Percentiles rank a stretch among this genome's conserved stretches.
Conservation (phyloP, 176 grass and related monocot genomes). For the Thalia dealbata region DNA sequence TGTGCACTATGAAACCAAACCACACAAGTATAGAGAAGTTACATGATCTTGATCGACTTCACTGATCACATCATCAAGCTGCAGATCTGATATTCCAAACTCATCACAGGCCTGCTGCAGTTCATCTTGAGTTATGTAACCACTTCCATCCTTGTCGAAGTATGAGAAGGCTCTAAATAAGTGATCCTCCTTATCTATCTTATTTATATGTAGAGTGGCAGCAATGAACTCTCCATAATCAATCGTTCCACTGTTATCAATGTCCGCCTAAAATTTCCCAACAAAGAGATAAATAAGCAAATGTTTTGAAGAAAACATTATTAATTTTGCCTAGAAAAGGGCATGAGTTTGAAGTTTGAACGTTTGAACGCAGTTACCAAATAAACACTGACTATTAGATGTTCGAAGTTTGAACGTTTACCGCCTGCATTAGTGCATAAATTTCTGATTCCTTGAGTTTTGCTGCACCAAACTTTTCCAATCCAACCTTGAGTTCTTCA, state of each 20-base stretch:
- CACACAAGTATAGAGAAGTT: not conserved
- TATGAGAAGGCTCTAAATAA: constrained; percentile 85
- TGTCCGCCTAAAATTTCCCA: constrained; percentile 46
- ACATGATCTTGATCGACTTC: constrained; percentile 93
- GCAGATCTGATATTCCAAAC: constrained; percentile 53
- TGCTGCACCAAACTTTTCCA: constrained; percentile 9
- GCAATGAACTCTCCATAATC: constrained; percentile 90
- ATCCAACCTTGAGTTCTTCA: constrained; percentile 15
- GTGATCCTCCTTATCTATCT: constrained; percentile 85
- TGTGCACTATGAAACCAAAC: not conserved
- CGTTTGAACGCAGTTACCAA: not conserved
- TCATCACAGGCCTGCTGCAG: constrained; percentile 86
- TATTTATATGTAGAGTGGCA: constrained; percentile 84
- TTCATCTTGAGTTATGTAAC: constrained; percentile 89
- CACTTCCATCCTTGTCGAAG: constrained; percentile 92
- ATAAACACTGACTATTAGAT: not conserved
- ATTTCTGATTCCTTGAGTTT: constrained; percentile 10
- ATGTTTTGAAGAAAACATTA: no score
- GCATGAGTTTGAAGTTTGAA: not conserved
- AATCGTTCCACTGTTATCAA: constrained; percentile 85
- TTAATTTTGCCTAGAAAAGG: no score
- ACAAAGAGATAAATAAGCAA: not conserved
- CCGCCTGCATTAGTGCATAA: constrained; percentile 15
- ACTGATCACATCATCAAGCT: constrained; percentile 75
- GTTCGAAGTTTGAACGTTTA: not conserved